Base-by-base conservation (phyloP, 108 stramenopile species). In the Cyclotella cryptica region DNA sequence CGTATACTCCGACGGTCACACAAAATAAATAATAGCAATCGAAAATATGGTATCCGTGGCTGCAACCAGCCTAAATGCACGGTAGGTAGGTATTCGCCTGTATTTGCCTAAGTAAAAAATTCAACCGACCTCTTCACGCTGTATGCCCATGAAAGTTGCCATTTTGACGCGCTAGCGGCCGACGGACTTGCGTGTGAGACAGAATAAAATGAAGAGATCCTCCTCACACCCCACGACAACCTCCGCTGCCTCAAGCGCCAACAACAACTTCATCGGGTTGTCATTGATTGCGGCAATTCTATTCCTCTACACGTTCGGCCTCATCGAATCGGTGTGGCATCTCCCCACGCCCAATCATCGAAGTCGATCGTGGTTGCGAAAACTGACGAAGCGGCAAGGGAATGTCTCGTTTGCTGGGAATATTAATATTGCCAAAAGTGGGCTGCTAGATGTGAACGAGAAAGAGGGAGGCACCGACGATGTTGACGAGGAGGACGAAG, bases 181-280 rank as follows among this genome's bases (percentile, higher is more conserved):
- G n/a, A n/a, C n/a, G n/a, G n/a, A n/a, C n/a, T n/a, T n/a, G n/a
- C n/a, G n/a, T n/a, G n/a, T n/a, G n/a, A n/a, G 35, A 35, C 2
- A 35, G 35, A 35, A 35, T 35, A 35, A 35, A 35, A 35, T 35
- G 35, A 35, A 35, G 6, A 35, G 35, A 35, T 35, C 35, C 35
- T 35, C 35, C 35, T 35, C 35, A 18, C 62, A 35, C 35, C 35
- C 35, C 6, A 35, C 35, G 35, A 35, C 35, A 35, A 35, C 35
- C 35, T n/a, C n/a, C n/a, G n/a, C n/a, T n/a, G 35, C 35, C 35
- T 6, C 35, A 35, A 77, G 40, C 53, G 53, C 21, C 59, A 79
- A 79, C 72, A 79, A 79, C 45, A 74, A 69, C 30, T 57, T 72
- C 21, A 73, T 80, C n/a, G 79, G 72, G 9, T 59, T 80, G 2